phyloP scores from a whole-genome alignment of 2,329 filamentous ascomycete species.

The Monosporascus sp. region DNA sequence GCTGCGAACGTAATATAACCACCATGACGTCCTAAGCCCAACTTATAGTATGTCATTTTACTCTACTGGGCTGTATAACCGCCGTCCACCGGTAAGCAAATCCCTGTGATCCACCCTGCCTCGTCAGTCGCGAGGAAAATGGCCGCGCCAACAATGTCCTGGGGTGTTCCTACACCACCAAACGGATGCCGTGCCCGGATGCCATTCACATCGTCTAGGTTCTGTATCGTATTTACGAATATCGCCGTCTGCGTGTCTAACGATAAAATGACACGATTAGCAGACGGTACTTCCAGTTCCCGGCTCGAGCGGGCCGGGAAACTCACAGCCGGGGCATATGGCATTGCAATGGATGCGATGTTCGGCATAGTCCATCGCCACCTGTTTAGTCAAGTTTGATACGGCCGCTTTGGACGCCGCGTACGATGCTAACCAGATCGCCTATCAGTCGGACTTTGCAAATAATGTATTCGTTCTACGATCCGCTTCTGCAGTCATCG shows the following conservation, averaged over 20 bases:
- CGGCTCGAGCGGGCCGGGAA: background rate
- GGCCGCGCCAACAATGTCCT: constrained; percentile 6
- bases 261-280: constrained; percentile 13
- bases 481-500: background rate
- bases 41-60: too few species aligned
- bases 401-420: constrained; percentile 45
- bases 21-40: too few species aligned
- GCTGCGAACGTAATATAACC: too few species aligned
- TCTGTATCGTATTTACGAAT: constrained; percentile 4
- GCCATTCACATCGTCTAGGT: background rate
- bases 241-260: constrained; percentile 11
- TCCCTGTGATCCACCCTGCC: constrained; percentile 6
- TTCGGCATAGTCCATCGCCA: constrained; percentile 44
- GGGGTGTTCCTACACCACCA: constrained; percentile 3
- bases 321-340: constrained; percentile 44
- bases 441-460: too few species aligned
- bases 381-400: constrained; percentile 40
- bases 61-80: constrained; percentile 4
- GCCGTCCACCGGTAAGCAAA: constrained; percentile 4
- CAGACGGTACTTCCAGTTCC: background rate
- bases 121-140: constrained; percentile 6
- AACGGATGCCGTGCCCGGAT: constrained; percentile 3
- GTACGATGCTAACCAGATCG: constrained; percentile 30
- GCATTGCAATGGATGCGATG: constrained; percentile 47
- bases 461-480: background rate